These are phyloP conservation scores for Ophiostoma pallidulum DNA, from an alignment of 2,329 filamentous ascomycete species.

Conservation along the genomic window DNA sequence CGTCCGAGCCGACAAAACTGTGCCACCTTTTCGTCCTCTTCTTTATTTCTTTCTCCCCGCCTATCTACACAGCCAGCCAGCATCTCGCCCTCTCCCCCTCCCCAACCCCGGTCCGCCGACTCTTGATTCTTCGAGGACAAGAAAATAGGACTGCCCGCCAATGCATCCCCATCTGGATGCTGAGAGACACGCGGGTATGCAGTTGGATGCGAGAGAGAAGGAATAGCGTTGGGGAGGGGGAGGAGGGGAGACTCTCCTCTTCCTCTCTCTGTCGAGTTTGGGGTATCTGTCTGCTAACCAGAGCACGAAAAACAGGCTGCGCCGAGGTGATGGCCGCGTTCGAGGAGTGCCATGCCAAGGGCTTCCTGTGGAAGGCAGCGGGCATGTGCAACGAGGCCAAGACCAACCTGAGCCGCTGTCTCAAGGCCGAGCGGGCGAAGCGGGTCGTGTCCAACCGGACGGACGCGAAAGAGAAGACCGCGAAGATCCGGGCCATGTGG, in stretches of 20 bases:
- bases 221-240: no score
- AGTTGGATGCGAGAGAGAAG: no score
- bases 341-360: constrained; percentile 87
- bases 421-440: constrained; percentile 70
- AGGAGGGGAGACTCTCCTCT: no score
- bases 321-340: constrained; percentile 88
- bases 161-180: constrained; percentile 99
- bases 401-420: constrained; percentile 71
- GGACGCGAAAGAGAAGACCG: constrained; percentile 57
- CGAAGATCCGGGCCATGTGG: constrained; percentile 69
- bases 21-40: no score
- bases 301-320: constrained; percentile 60
- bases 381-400: constrained; percentile 89
- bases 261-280: no score
- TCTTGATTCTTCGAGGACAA: no score
- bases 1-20: no score
- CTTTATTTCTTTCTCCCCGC: no score
- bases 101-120: no score
- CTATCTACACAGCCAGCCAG: no score
- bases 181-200: constrained; percentile 74
- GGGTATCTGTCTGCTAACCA: neutral
- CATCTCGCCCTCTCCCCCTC: no score
- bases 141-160: constrained; percentile 17
- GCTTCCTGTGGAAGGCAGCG: constrained; percentile 84
- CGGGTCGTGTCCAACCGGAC: constrained; percentile 70